Evolutionary conservation across 768 basidiomycete genomes (phyloP), one percentile per base, ranked within the genome.

Genomic region (Myochromella boudieri): DNA sequence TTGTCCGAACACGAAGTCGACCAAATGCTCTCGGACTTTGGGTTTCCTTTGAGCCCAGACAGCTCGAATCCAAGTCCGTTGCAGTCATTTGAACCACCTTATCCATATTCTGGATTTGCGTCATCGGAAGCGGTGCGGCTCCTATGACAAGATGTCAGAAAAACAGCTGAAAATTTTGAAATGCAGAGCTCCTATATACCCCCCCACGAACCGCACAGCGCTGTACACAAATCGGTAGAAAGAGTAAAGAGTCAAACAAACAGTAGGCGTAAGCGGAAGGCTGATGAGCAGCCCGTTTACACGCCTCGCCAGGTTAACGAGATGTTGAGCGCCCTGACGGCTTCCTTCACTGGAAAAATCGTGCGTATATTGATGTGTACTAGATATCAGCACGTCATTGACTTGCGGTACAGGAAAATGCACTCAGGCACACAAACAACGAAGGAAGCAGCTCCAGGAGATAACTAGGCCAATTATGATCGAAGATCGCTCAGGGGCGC

Each of bases 261-360:
- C 18, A 34, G 9, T 4, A 25, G 14, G 6, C 4, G 21, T 21
- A 24, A 18, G 33, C 17, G 37, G 11, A 15, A 21, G 3, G 29
- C 21, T 5, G 24, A 29, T 14, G 48, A 39, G 15, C 31, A 34
- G 24, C 25, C 33, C 6, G 22, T 49, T 2, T 49, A 49, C 34
- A 42, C 48, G 14, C 48, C 22, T 9, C 32, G 42, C 11, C 48
- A 49, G 21, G 48, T 49, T n/a, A 42, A 49, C 10, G 41, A 49
- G 17, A 49, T 49, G 48, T 18, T 49, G 20, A 25, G 43, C 37
- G 33, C 33, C 15, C 15, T 34, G 8, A 15, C 33, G 7, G 20
- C 33, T 3, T 34, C 7, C 20, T 34, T 34, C 15, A 18, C 33
- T 7, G 15, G 15, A 18, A 15, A n/a, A 15, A 34, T 34, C 15